phyloP scores from a whole-genome alignment of 1,284 basidiomycete genomes.

The Singerocomus inundabilis region DNA sequence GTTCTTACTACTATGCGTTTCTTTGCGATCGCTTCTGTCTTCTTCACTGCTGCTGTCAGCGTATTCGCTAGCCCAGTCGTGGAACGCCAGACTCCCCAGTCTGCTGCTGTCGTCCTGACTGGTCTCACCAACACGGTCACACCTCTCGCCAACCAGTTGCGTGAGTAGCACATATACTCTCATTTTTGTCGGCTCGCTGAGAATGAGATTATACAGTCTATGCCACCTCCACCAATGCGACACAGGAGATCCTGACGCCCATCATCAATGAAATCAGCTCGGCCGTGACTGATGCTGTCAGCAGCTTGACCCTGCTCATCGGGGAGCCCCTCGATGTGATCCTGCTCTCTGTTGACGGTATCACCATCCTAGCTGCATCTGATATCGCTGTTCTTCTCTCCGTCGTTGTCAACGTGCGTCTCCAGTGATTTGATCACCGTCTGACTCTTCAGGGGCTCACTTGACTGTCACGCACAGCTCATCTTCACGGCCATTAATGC shows the following conservation, averaged over 20 bases:
- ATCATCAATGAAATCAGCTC: slow-evolving; percentile 10
- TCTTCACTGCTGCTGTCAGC: slow-evolving; percentile 6
- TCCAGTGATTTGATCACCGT: not conserved
- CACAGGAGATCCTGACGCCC: slow-evolving; percentile 5
- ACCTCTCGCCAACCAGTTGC: slow-evolving; percentile 12
- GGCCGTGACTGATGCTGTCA: slow-evolving; percentile 8
- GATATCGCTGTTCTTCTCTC: slow-evolving; percentile 13
- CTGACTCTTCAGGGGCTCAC: not conserved
- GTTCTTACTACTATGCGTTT: slow-evolving; percentile 11
- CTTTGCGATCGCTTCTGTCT: slow-evolving; percentile 9
- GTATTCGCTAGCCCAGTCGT: slow-evolving; percentile 14
- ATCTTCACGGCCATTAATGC: slow-evolving; percentile 4
- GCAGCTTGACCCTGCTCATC: slow-evolving; percentile 3
- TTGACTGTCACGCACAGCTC: slow-evolving; percentile 5
- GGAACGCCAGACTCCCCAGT: slow-evolving; percentile 5
- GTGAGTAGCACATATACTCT: slow-evolving; percentile 3
- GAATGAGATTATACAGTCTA: slow-evolving; percentile 11
- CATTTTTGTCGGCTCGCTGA: not conserved
- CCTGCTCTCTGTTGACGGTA: slow-evolving; percentile 13
- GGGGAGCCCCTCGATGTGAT: slow-evolving; percentile 5
- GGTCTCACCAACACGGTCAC: slow-evolving; percentile 4
- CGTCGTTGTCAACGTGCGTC: slow-evolving; percentile 9
- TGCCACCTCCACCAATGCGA: slow-evolving; percentile 16
- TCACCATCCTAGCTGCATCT: not conserved
- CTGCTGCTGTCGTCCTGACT: slow-evolving; percentile 8